Evolutionary conservation across 2,329 filamentous ascomycete genomes (phyloP), one percentile per base, ranked within the genome.

Genomic region (Talaromyces sp.): DNA sequence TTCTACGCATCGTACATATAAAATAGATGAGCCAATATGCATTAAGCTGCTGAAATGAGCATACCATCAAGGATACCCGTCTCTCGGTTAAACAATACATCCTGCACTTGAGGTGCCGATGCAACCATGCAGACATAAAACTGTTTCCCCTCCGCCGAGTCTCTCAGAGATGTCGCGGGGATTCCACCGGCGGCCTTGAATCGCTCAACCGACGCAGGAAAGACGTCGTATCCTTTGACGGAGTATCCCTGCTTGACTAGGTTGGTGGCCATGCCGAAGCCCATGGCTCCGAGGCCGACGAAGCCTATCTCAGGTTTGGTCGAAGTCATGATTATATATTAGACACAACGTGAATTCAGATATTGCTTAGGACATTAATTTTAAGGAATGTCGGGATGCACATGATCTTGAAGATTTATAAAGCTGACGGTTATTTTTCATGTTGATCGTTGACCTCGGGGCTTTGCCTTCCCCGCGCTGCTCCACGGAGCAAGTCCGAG

Each of bases 261-360:
- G 73, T 92, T 85, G 66, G 86, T 90, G 68, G 90, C 90, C 90
- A 93, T 92, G 73, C 90, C 90, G 75, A 91, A 90, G 73, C 90
- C 90, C 90, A 92, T 92, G 77, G 90, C 90, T 64, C 90, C 90
- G 3, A 93, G 87, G 81, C 90, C 90, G 68, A 90, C 88, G 77
- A 92, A 91, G 68, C 86, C 85, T 62, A 90, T 80, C 62, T 77
- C 72, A 31, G 82, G 81, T 72, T 82, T 84, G 45, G 35, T 15
- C 13, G 60, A 49, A 22, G 59, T 27, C 62, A 67, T 72, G 86
- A 86, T 80, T 89, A 84, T 62, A 6, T 54, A 6, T 11, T 31
- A 22, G 9, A 13, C 6, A n/a, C 17, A 50, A 41, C 33, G 22
- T 50, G 9, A 31, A 31, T 31, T 31, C 27, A 31, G 5, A 31